Conservation (phyloP, 2,329 filamentous ascomycete genomes). For the Fusarium praegraminearum region DNA sequence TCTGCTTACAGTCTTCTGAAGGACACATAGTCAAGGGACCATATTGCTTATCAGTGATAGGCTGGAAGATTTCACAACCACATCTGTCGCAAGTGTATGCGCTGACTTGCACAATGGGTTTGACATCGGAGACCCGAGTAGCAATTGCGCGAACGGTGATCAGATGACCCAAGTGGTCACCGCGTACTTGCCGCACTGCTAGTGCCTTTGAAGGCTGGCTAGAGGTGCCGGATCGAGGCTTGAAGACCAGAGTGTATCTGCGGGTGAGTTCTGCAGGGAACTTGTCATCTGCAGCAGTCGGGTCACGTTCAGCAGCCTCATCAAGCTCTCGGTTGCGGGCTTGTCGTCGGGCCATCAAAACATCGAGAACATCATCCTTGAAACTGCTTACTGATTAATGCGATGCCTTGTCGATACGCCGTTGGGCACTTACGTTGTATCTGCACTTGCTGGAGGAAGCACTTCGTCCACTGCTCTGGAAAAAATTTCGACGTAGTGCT, state of each 20-base stretch:
- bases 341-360: constrained; percentile 92
- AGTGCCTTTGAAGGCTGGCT: constrained; percentile 74
- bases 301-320: constrained; percentile 75
- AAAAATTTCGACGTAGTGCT: constrained; percentile 94
- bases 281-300: constrained; percentile 75
- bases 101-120: constrained; percentile 96
- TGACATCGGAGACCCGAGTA: constrained; percentile 96
- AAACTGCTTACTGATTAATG: constrained; percentile 67
- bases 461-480: constrained; percentile 88
- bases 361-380: constrained; percentile 97
- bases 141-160: constrained; percentile 96
- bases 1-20: constrained; percentile 88
- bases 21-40: constrained; percentile 88
- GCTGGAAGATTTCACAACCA: constrained; percentile 97
- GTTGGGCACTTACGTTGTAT: constrained; percentile 73
- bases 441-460: constrained; percentile 81
- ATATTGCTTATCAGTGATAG: constrained; percentile 90
- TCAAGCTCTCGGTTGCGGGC: constrained; percentile 84
- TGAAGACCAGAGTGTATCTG: constrained; percentile 96
- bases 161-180: constrained; percentile 90
- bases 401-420: not conserved
- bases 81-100: constrained; percentile 98
- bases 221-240: constrained; percentile 81
- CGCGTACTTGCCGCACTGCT: constrained; percentile 92
- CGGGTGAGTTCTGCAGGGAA: constrained; percentile 94